Evolutionary conservation across 768 basidiomycete species (phyloP).

Genomic region (Flagelloscypha sp.): DNA sequence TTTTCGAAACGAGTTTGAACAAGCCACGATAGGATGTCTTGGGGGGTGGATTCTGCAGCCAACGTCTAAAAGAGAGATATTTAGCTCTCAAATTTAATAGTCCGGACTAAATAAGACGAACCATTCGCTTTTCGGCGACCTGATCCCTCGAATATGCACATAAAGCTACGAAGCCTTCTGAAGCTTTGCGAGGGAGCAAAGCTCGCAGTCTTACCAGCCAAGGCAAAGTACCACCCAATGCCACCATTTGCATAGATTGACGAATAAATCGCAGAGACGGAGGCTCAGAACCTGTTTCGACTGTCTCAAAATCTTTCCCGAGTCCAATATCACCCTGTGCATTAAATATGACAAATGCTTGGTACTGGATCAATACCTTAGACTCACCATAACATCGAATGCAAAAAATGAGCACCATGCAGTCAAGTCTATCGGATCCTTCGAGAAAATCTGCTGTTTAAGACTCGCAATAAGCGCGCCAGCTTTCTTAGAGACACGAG

Average conservation of each 20-base stretch:
- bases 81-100: no score
- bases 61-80: not conserved
- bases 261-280: not conserved
- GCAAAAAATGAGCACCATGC: not conserved
- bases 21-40: constrained; percentile 1
- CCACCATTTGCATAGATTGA: not conserved
- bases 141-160: constrained; percentile 1
- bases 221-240: not conserved
- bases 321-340: constrained; percentile 1
- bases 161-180: not conserved
- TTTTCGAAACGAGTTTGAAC: constrained; percentile 1
- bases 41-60: not conserved
- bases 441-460: no score
- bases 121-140: not conserved
- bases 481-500: no score
- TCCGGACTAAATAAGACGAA: no score
- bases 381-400: constrained; percentile 3
- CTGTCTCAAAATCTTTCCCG: constrained; percentile 2
- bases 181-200: no score
- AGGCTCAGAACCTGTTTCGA: not conserved
- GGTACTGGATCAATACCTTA: no score
- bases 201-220: constrained; percentile 1
- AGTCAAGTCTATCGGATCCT: not conserved
- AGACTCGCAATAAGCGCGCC: constrained; percentile 1
- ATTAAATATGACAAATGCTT: no score